Percentiles rank a stretch among this genome's conserved stretches.
Conservation (phyloP, 768 basidiomycete species). For the Panaeolus papilionaceus region DNA sequence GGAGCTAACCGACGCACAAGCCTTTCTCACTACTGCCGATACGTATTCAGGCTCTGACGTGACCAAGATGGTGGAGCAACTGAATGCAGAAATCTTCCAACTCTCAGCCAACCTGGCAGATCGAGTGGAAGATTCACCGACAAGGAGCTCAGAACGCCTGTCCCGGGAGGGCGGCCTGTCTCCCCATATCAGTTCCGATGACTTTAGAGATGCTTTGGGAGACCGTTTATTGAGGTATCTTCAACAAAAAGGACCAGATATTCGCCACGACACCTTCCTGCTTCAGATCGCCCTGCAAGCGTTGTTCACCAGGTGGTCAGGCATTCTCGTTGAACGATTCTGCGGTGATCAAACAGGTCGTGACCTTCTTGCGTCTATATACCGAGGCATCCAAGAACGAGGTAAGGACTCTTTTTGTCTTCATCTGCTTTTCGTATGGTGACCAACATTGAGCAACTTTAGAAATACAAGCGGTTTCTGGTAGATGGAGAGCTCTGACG, state of each 20-base stretch:
- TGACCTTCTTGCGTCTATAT: conserved; percentile 19
- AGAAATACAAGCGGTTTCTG: conserved; percentile 54
- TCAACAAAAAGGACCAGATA: conserved; percentile 19
- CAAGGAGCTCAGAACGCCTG: neutral
- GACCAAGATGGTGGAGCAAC: conserved; percentile 7
- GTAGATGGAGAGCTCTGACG: conserved; percentile 60
- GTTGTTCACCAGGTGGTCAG: conserved; percentile 22
- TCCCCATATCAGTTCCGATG: neutral
- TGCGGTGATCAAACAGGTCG: neutral
- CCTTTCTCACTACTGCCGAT: conserved; percentile 39
- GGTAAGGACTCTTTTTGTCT: conserved; percentile 16
- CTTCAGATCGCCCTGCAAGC: conserved; percentile 30
- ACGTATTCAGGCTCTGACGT: conserved; percentile 15
- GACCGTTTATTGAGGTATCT: conserved; percentile 24
- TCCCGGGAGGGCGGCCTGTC: neutral
- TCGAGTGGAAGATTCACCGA: neutral
- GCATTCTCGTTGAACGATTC: conserved; percentile 15
- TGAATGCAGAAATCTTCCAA: conserved; percentile 16
- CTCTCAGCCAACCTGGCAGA: conserved; percentile 6
- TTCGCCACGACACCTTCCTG: conserved; percentile 28
- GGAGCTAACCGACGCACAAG: conserved; percentile 53
- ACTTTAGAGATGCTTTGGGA: conserved; percentile 18
- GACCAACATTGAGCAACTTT: conserved; percentile 30
- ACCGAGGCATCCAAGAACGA: conserved; percentile 21
- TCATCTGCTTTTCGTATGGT: neutral